Conservation (phyloP, 106 monocot genomes). For the Dendrobium nobile region DNA sequence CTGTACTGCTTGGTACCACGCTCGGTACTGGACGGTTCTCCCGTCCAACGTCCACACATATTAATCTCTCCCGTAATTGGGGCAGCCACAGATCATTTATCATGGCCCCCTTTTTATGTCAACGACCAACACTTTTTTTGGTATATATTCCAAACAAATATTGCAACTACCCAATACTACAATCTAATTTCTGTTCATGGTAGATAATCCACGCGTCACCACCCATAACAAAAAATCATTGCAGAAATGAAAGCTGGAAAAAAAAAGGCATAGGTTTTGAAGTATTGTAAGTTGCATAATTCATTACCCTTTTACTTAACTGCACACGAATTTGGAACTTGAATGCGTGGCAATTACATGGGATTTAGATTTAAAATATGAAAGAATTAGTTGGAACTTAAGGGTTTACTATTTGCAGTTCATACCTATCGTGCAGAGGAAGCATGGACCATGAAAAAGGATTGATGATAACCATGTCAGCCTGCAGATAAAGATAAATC, state of each 20-base stretch:
- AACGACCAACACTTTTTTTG: no score
- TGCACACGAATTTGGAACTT: background rate
- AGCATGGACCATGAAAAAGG: slow-evolving; percentile 88
- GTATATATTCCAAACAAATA: no score
- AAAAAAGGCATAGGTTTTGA: background rate
- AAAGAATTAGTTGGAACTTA: background rate
- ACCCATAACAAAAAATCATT: background rate
- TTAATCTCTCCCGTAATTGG: no score
- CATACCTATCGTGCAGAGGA: slow-evolving; percentile 78
- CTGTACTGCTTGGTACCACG: no score
- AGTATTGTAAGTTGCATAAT: background rate
- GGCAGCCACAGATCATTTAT: no score
- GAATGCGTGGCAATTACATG: background rate
- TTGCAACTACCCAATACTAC: no score
- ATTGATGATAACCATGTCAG: slow-evolving; percentile 71
- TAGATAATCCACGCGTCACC: background rate
- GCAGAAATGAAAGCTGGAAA: background rate
- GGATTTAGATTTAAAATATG: background rate
- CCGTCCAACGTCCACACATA: no score
- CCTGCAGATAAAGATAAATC: slow-evolving; percentile 35
- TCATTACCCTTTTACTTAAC: background rate
- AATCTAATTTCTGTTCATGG: no score
- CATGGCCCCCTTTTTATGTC: no score
- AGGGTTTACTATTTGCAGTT: background rate
- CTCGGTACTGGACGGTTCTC: no score